These are phyloP conservation scores for Pleomassaria siparia DNA, from an alignment of 2,329 filamentous ascomycete species.

Conservation along the genomic window DNA sequence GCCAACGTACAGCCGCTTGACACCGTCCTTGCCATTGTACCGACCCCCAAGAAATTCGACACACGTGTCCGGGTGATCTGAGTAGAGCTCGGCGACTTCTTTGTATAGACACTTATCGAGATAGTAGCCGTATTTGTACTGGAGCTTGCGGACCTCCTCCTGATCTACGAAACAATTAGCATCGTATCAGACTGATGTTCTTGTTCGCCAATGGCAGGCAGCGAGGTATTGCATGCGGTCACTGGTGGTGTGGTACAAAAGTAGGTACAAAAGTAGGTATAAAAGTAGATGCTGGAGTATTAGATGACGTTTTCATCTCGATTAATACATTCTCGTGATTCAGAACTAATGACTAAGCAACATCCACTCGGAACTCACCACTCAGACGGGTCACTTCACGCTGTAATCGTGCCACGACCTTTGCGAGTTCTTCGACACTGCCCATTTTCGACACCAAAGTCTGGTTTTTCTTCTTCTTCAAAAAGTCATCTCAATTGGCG, in stretches of 20 bases:
- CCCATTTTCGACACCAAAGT: constrained; percentile 19
- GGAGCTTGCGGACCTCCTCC: constrained; percentile 57
- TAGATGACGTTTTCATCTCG: too few relatives aligned
- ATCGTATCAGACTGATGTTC: too few relatives aligned
- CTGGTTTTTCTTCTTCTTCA: background rate
- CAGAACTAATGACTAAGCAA: constrained; percentile 14
- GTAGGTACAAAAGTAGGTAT: too few relatives aligned
- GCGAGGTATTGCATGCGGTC: too few relatives aligned
- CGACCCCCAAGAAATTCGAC: constrained; percentile 60
- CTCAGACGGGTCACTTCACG: constrained; percentile 31
- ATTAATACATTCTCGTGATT: too few relatives aligned
- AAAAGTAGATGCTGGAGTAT: too few relatives aligned
- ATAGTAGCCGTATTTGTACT: constrained; percentile 62
- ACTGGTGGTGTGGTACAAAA: too few relatives aligned
- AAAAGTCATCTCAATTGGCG: background rate
- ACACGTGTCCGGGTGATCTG: constrained; percentile 56
- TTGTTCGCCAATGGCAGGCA: too few relatives aligned
- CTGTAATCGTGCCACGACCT: constrained; percentile 28
- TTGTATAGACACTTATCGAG: constrained; percentile 62
- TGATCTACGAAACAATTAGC: constrained; percentile 45
- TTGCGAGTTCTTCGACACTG: constrained; percentile 31
- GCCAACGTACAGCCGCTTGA: constrained; percentile 55
- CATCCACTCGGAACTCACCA: constrained; percentile 20
- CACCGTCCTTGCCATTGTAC: constrained; percentile 55
- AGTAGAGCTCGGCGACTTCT: constrained; percentile 52